Evolutionary conservation across 352 stramenopile species (phyloP).

Genomic region (Phytophthora pistaciae): DNA sequence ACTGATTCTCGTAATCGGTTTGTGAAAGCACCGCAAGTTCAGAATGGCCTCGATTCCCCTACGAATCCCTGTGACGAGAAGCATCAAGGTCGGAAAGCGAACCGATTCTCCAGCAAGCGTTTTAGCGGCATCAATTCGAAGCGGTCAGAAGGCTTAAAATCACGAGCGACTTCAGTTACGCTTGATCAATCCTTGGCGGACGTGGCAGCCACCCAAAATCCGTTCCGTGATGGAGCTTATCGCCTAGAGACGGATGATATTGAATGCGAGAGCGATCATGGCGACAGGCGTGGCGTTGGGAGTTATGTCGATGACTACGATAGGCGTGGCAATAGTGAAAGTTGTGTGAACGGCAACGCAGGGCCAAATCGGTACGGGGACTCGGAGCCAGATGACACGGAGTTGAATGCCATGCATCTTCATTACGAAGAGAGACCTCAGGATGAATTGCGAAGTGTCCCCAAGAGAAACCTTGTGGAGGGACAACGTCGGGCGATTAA

Average conservation of each 20-base stretch:
- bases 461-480: conserved; percentile 7
- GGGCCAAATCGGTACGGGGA: not conserved
- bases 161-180: conserved; percentile 11
- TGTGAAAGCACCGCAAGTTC: not conserved
- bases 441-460: not conserved
- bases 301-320: conserved; percentile 7
- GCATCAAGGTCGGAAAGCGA: not conserved
- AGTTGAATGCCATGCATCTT: conserved; percentile 17
- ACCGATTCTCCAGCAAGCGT: conserved; percentile 1
- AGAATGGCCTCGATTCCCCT: conserved; percentile 1
- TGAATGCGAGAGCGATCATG: conserved; percentile 1
- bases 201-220: conserved; percentile 28
- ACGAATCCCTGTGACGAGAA: not conserved
- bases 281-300: not conserved
- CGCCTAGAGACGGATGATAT: conserved; percentile 2
- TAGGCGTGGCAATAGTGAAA: conserved; percentile 1
- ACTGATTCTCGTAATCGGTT: not conserved
- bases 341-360: conserved; percentile 3
- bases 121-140: conserved; percentile 14
- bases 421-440: conserved; percentile 13
- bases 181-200: conserved; percentile 32
- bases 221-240: conserved; percentile 24
- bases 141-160: conserved; percentile 12
- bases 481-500: not conserved
- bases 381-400: conserved; percentile 11